Base-by-base conservation (phyloP, 2,329 filamentous ascomycete species). In the Aschersonia sp. region DNA sequence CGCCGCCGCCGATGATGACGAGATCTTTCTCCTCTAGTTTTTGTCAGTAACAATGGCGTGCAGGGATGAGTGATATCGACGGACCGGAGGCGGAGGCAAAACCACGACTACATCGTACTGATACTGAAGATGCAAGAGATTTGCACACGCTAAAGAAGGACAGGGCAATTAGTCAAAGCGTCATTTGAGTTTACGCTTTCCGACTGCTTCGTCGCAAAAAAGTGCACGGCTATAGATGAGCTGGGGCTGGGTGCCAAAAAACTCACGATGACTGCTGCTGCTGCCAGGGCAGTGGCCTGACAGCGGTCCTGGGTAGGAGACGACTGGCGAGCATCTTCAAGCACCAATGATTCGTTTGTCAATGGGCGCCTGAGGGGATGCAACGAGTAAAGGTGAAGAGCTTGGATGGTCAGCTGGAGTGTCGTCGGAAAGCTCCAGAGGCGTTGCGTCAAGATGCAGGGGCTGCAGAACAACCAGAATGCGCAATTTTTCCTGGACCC, bases 1-100 rank as follows among this genome's bases (percentile, higher is more conserved):
- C 92, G 72, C 92, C 92, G 67, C 92, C 92, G 62, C 92, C 92
- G 63, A 98, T 95, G 69, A 98, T 89, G 63, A 98, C 84, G 48
- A 98, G 76, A 68, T 98, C 92, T 69, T 95, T 94, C 68, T 96
- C 87, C 68, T 89, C 87, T 87, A 66, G 56, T 50, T 53, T 53
- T 47, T 54, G 74, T 74, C 66, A 71, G 70, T 46, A 40, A 41
- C 41, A 11, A 31, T 31, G 30, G 29, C 42, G 31, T 29, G 14
- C 35, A 12, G 35, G 12, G 12, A 39, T 9, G 35, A 39, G 12
- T 12, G 35, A 39, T 9, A 46, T 51, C 37, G 55, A 71, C 71
- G 59, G 54, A 78, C 74, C 74, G 67, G 73, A 66, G 57, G 71
- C 64, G 47, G 76, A 76, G 49, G 79, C 76, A 60, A 78, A 81